Base-by-base conservation (phyloP, 352 stramenopile genomes). In the Pythium chondricola region DNA sequence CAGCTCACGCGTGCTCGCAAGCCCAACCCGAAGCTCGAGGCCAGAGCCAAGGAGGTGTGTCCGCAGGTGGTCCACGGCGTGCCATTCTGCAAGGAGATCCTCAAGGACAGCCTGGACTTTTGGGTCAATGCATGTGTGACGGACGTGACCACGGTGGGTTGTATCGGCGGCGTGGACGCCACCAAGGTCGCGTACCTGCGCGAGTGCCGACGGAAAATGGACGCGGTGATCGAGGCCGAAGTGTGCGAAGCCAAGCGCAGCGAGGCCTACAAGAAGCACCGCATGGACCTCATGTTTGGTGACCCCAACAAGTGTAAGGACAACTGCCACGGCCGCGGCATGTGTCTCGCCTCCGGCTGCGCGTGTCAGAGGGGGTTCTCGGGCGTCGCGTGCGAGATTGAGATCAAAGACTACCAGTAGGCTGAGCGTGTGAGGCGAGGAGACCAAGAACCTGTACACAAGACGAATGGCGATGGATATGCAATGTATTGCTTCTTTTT, bases 321-420 rank as follows among this genome's bases (percentile, higher is more conserved):
- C 17, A 30, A 18, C 9, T 51, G 44, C 33, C 13, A 32, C 22
- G 44, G 30, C 20, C 11, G 21, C 5, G 44, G 44, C 14, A 27
- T 31, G 18, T 51, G 44, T 20, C n/a, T 51, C 6, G 5, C 6
- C 9, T 14, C n/a, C 26, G 44, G 44, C 16, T 51, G 44, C 31
- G 24, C 6, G 11, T 51, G 44, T 32, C 6, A 51, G 4, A 32
- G 27, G 16, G 44, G 44, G 13, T 51, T 33, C 44, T 43, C 44
- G 24, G 44, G 44, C 24, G n/a, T 51, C 6, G n/a, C 31, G 6
- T 51, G 44, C 44, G 44, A 51, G 31, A 51, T 51, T 6, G 20
- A 14, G 42, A 41, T n/a, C n/a, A n/a, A n/a, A n/a, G n/a, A n/a
- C n/a, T n/a, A n/a, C n/a, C n/a, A n/a, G n/a, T n/a, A n/a, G n/a